Conservation (phyloP, 2,329 filamentous ascomycete genomes). For the Chrysoporthe puriensis region DNA sequence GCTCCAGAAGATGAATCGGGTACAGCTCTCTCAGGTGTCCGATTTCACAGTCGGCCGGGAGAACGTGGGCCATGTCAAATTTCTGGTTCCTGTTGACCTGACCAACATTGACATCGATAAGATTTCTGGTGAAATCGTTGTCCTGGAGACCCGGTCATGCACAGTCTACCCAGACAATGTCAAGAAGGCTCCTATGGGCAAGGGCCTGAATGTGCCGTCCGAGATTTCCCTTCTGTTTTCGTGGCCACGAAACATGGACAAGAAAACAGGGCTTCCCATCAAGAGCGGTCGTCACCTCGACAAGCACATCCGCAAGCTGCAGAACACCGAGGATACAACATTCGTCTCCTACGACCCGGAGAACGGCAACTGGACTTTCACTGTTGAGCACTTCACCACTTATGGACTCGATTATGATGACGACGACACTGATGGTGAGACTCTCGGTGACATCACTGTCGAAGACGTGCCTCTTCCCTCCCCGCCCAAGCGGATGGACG, state of each 20-base stretch:
- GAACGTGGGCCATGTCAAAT: constrained; percentile 79
- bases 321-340: constrained; percentile 76
- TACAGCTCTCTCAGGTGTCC: constrained; percentile 74
- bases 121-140: constrained; percentile 77
- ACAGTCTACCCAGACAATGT: constrained; percentile 82
- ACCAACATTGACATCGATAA: constrained; percentile 77
- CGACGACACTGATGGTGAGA: constrained; percentile 67
- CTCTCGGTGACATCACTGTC: constrained; percentile 43
- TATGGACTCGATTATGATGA: constrained; percentile 86
- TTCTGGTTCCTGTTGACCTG: constrained; percentile 82
- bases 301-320: constrained; percentile 83
- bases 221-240: constrained; percentile 89
- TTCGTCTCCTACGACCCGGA: constrained; percentile 80
- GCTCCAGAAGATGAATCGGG: constrained; percentile 76
- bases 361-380: constrained; percentile 88
- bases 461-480: constrained; percentile 33
- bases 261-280: constrained; percentile 56
- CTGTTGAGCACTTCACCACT: constrained; percentile 94
- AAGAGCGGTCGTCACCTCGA: constrained; percentile 69
- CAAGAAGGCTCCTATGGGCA: constrained; percentile 82
- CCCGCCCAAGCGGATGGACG: constrained; percentile 31
- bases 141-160: constrained; percentile 75
- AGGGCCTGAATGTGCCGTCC: constrained; percentile 89
- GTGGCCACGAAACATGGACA: constrained; percentile 75
- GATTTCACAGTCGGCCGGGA: constrained; percentile 82